Evolutionary conservation across 139 green algal species (phyloP).

Genomic region (Chlamydomonas sphaeroides): DNA sequence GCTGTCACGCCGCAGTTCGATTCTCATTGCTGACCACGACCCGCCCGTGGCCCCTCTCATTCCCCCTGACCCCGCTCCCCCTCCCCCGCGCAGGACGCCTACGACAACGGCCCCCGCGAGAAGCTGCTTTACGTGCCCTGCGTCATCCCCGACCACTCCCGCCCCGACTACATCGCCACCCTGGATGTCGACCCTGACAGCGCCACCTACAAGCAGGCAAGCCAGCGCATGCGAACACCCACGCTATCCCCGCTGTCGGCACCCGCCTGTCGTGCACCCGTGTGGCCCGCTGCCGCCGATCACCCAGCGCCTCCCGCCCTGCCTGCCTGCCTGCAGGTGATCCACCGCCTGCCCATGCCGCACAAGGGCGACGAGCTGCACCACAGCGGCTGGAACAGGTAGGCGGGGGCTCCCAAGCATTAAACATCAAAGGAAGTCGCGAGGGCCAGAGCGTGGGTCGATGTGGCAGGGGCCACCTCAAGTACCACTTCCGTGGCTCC

Average conservation of each 20-base stretch:
- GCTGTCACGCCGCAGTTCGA: not conserved
- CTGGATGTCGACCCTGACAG: conserved; percentile 69
- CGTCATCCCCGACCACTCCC: conserved; percentile 54
- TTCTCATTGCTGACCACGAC: not conserved
- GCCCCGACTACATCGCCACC: conserved; percentile 81
- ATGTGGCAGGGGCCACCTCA: too few species aligned
- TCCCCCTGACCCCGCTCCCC: too few species aligned
- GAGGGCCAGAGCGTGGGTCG: too few species aligned
- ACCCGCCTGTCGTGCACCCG: not conserved
- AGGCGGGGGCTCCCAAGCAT: too few species aligned
- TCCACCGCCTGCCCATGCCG: conserved; percentile 75
- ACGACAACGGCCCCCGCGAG: conserved; percentile 60
- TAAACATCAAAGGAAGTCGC: too few species aligned
- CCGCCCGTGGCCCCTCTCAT: too few species aligned
- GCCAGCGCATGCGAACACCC: not conserved
- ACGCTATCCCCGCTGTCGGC: too few species aligned
- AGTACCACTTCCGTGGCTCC: too few species aligned
- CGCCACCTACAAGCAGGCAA: conserved; percentile 42
- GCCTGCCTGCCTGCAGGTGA: conserved; percentile 62
- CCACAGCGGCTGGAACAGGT: conserved; percentile 81
- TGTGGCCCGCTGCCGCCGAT: too few species aligned
- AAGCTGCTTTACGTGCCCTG: conserved; percentile 77
- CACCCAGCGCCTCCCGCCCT: not conserved
- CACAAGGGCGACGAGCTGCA: conserved; percentile 85
- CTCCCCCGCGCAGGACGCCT: not conserved